Percentiles rank a stretch among this genome's conserved stretches.
phyloP scores from a whole-genome alignment of 2,329 filamentous ascomycete species.

The Colletotrichum sansevieriae region DNA sequence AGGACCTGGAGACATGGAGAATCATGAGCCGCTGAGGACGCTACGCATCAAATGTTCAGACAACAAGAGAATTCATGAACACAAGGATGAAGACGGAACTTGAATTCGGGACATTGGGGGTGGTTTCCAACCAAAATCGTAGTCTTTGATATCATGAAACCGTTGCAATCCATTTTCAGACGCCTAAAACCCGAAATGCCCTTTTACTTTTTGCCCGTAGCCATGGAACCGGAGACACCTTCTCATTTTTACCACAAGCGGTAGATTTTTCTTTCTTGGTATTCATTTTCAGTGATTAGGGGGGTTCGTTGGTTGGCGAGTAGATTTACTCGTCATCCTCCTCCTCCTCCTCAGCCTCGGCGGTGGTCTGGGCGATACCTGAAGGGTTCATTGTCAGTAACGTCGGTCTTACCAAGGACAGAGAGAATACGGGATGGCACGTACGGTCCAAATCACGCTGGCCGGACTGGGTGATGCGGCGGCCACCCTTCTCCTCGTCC shows the following conservation, averaged over 20 bases:
- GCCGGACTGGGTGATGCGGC: slow-evolving; percentile 96
- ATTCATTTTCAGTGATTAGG: not conserved
- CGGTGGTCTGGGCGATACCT: slow-evolving; percentile 84
- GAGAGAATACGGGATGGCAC: slow-evolving; percentile 43
- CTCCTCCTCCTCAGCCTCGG: slow-evolving; percentile 77
- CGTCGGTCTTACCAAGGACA: not conserved
- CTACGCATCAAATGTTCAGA: slow-evolving; percentile 4
- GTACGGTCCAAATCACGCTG: slow-evolving; percentile 97
- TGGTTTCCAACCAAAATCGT: slow-evolving; percentile 13
- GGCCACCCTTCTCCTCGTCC: slow-evolving; percentile 98
- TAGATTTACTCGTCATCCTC: slow-evolving; percentile 74
- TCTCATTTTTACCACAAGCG: slow-evolving; percentile 29
- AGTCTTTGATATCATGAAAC: slow-evolving; percentile 32
- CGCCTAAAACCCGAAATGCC: slow-evolving; percentile 37
- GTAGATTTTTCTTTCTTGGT: not conserved
- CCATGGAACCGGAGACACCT: slow-evolving; percentile 15
- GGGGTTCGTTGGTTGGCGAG: not conserved
- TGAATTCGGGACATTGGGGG: slow-evolving; percentile 19
- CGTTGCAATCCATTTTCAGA: slow-evolving; percentile 39
- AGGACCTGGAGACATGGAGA: not conserved
- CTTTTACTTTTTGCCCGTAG: slow-evolving; percentile 17
- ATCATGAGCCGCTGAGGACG: not conserved
- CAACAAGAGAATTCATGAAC: not conserved
- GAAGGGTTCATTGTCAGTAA: slow-evolving; percentile 1
- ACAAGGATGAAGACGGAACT: slow-evolving; percentile 29